Percentiles rank a stretch among this genome's conserved stretches.
phyloP scores from a whole-genome alignment of 2,329 filamentous ascomycete species.

The Penicillium sp. region DNA sequence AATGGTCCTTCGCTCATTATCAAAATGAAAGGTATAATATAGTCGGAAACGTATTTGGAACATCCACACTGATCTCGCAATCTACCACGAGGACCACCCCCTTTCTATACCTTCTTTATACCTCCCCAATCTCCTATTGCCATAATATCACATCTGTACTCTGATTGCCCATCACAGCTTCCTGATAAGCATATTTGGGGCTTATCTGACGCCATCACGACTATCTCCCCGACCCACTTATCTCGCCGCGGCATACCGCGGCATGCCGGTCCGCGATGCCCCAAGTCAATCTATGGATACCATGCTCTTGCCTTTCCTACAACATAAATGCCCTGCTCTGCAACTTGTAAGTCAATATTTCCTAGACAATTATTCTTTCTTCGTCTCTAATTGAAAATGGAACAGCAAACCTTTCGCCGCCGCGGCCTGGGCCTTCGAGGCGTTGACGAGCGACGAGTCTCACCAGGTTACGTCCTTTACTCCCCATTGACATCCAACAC shows the following conservation, averaged over 20 bases:
- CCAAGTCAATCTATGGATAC: constrained; percentile 2
- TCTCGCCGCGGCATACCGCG: constrained; percentile 25
- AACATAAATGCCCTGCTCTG: constrained; percentile 1
- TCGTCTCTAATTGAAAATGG: constrained; percentile 28
- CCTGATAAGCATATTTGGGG: constrained; percentile 17
- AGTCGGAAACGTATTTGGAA: background rate
- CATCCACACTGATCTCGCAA: background rate
- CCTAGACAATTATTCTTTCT: background rate
- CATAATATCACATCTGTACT: background rate
- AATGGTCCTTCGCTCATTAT: background rate
- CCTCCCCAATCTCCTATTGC: background rate
- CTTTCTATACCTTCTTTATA: constrained; percentile 1
- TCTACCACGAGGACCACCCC: background rate
- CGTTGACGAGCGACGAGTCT: constrained; percentile 37
- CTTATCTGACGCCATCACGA: constrained; percentile 20
- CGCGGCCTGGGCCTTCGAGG: constrained; percentile 44
- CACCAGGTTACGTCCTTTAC: constrained; percentile 44
- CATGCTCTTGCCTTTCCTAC: background rate
- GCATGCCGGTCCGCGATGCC: constrained; percentile 21
- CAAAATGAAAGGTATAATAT: background rate
- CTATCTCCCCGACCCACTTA: constrained; percentile 9
- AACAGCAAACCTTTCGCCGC: constrained; percentile 45
- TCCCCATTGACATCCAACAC: constrained; percentile 43
- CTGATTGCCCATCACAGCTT: constrained; percentile 3
- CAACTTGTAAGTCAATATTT: background rate